phyloP scores from a whole-genome alignment of 176 grass and related monocot species.

The Urochloa ruziziensis region DNA sequence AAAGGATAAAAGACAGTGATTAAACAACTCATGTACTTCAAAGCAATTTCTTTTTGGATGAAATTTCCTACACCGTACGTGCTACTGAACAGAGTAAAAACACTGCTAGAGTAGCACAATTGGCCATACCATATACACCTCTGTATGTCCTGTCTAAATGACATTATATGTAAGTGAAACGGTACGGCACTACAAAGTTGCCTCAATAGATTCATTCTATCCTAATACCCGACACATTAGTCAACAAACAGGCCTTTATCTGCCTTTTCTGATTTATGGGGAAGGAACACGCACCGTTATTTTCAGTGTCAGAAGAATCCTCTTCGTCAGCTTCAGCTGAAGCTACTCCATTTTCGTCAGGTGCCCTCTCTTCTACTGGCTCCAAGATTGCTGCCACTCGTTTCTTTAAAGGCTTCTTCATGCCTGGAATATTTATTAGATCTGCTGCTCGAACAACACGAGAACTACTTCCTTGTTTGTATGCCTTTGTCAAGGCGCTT shows the following conservation, averaged over 20 bases:
- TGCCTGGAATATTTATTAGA: conserved; percentile 73
- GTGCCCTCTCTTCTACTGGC: conserved; percentile 73
- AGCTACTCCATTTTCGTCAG: conserved; percentile 73
- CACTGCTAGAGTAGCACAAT: not conserved
- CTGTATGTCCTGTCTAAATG: not conserved
- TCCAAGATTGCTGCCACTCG: conserved; percentile 91
- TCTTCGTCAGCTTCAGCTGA: conserved; percentile 68
- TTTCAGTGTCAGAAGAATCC: conserved; percentile 71
- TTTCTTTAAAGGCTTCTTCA: conserved; percentile 90
- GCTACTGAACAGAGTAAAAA: not conserved
- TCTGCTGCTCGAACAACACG: conserved; percentile 84
- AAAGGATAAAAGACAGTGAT: conserved; percentile 8
- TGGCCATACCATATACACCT: not conserved
- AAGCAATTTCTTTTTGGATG: not conserved
- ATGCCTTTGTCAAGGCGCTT: conserved; percentile 88
- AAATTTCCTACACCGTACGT: too few species aligned
- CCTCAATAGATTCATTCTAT: not conserved
- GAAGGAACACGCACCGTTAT: conserved; percentile 55
- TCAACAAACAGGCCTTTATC: not conserved
- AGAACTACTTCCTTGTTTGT: conserved; percentile 87
- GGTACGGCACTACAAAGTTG: not conserved
- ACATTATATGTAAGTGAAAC: not conserved
- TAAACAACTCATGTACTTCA: not conserved
- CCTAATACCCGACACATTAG: not conserved
- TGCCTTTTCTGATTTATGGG: not conserved